phyloP scores from a whole-genome alignment of 495 filamentous ascomycete species.

The Lasiosphaeriaceae sp. region DNA sequence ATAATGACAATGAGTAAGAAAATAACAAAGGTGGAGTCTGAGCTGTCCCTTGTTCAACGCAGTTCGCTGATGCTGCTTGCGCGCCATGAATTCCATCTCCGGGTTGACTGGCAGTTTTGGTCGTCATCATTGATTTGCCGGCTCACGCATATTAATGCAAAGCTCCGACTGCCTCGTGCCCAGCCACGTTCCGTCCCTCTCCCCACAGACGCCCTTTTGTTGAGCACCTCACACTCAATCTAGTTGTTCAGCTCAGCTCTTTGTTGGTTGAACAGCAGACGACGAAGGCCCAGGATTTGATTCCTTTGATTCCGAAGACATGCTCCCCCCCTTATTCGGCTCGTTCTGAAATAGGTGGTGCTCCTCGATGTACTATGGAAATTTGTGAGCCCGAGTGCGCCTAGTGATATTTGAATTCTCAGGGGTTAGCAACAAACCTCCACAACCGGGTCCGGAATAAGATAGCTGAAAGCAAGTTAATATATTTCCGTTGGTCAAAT shows the following conservation, averaged over 20 bases:
- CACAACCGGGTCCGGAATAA: constrained; percentile 25
- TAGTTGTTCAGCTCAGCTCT: not conserved
- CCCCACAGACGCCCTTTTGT: too few species aligned
- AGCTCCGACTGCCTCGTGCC: too few species aligned
- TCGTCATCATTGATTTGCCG: too few species aligned
- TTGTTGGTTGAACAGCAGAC: not conserved
- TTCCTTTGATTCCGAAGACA: not conserved
- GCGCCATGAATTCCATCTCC: too few species aligned
- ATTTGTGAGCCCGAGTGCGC: not conserved
- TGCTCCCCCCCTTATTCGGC: not conserved
- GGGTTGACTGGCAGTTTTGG: too few species aligned
- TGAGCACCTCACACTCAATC: too few species aligned
- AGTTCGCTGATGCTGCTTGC: too few species aligned
- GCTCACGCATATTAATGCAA: too few species aligned
- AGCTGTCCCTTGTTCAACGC: too few species aligned
- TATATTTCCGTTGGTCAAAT: not conserved
- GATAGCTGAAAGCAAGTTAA: constrained; percentile 13
- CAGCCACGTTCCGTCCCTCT: too few species aligned
- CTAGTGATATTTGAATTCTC: not conserved
- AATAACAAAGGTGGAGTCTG: too few species aligned
- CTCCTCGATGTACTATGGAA: constrained; percentile 13
- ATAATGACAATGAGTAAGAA: too few species aligned
- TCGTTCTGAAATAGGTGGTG: constrained; percentile 15
- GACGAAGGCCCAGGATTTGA: not conserved
- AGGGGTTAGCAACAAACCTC: constrained; percentile 17